Evolutionary conservation across 2,329 filamentous ascomycete genomes (phyloP).

Genomic region (Aspergillus versicolor): DNA sequence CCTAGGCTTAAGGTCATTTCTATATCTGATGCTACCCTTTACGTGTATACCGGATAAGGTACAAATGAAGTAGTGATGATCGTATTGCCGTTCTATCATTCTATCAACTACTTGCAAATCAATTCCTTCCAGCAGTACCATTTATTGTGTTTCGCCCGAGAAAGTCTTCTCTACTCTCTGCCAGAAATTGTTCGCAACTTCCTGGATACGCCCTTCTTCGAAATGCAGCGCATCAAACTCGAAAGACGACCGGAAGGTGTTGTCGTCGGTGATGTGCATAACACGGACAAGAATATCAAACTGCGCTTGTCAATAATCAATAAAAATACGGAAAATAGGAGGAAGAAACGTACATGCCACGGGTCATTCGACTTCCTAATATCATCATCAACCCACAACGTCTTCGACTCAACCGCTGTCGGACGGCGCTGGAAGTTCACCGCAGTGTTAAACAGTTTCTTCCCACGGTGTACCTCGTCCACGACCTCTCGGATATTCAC

Average conservation of each 20-base stretch:
- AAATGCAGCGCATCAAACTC: not conserved
- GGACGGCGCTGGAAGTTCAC: not conserved
- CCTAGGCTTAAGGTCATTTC: no score
- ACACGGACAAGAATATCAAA: not conserved
- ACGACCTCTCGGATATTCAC: not conserved
- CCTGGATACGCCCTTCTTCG: not conserved
- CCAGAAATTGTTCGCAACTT: not conserved
- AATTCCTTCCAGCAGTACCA: no score
- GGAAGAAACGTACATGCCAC: not conserved
- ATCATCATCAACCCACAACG: not conserved
- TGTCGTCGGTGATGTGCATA: not conserved
- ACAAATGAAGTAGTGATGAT: no score
- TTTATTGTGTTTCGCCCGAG: no score
- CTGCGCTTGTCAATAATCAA: not conserved
- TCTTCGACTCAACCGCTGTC: not conserved
- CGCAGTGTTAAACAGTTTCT: not conserved
- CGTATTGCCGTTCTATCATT: no score
- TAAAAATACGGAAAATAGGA: no score
- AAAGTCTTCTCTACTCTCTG: not conserved
- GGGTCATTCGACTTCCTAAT: not conserved
- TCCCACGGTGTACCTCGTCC: not conserved
- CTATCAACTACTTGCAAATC: no score
- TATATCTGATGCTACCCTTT: no score
- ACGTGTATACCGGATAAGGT: no score
- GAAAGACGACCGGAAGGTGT: not conserved